Evolutionary conservation across 1,284 basidiomycete genomes (phyloP), one percentile per base, ranked within the genome.

Genomic region (Mycosarcoma maydis): DNA sequence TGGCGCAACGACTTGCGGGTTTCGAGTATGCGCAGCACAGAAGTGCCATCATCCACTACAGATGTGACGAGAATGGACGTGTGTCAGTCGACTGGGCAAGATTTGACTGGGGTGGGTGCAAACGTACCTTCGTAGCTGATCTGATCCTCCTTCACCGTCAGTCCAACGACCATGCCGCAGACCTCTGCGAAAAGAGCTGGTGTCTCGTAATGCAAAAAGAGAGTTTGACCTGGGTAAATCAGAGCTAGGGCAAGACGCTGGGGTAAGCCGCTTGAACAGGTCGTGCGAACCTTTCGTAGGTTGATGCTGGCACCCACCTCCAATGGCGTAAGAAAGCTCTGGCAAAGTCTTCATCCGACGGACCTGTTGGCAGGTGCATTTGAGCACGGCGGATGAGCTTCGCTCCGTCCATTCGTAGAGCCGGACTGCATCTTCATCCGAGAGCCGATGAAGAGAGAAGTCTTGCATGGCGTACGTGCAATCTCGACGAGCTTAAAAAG

Each of bases 1-100:
- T 48, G 38, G 6, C 37, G 55, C 2, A 53, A 39, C 6, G 60
- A 49, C 17, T 62, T 61, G 24, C 65, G 67, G 11, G 45, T 52
- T 22, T 67, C 51, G 30, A 66, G 23, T 22, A 65, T 30, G 19
- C 66, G 57, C 10, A 73, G 41, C 8, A 73, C 55, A 5, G 61
- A 54, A 4, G 71, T 73, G 19, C 71, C 71, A 26, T 73, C 71
- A 22, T 73, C 71, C 14, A 73, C 55, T 65, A 48, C 32, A 14
- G 29, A 20, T 26, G 20, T 8, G 27, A n/a, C 11, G n/a, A 1
- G 6, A 27, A 37, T n/a, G n/a, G 10, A 14, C n/a, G 17, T 22
- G 20, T n/a, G 20, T 32, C 42, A 33, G 42, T 20, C 20, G 14
- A 14, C 19, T 13, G 6, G 32, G 6, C 7, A 16, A n/a, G 32